These are phyloP conservation scores for Panus rudis DNA, from an alignment of 768 basidiomycete genomes.

Conservation along the genomic window DNA sequence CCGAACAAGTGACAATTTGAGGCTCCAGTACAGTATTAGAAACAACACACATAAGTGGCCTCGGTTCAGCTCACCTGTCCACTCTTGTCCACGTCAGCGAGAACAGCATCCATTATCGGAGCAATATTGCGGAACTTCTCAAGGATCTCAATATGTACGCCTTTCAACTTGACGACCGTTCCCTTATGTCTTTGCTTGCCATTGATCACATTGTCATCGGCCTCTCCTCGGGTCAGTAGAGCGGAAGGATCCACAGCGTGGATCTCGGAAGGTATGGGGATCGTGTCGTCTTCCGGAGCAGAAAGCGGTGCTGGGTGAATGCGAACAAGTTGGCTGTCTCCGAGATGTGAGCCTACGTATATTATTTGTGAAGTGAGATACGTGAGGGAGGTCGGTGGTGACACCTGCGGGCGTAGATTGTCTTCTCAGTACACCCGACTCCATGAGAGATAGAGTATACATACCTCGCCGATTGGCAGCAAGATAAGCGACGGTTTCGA, in stretches of 20 bases:
- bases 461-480: slow-evolving; percentile 67
- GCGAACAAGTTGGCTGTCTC: slow-evolving; percentile 71
- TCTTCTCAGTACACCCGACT: background rate
- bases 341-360: slow-evolving; percentile 76
- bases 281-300: slow-evolving; percentile 32
- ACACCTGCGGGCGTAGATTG: slow-evolving; percentile 38
- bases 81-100: slow-evolving; percentile 65
- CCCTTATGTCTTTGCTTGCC: slow-evolving; percentile 33
- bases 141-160: slow-evolving; percentile 54
- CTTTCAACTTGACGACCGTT: slow-evolving; percentile 42
- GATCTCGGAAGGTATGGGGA: slow-evolving; percentile 47
- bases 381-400: slow-evolving; percentile 63
- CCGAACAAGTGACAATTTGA: slow-evolving; percentile 85
- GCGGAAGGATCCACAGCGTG: slow-evolving; percentile 31
- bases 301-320: slow-evolving; percentile 43
- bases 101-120: slow-evolving; percentile 74
- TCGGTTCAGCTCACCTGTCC: slow-evolving; percentile 47
- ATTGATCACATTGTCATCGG: slow-evolving; percentile 29
- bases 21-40: slow-evolving; percentile 33
- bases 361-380: slow-evolving; percentile 65
- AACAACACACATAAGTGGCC: background rate
- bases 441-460: slow-evolving; percentile 8
- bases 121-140: slow-evolving; percentile 71
- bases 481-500: slow-evolving; percentile 41
- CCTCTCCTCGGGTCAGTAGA: slow-evolving; percentile 20